phyloP scores from a whole-genome alignment of 257 asterid genomes.

The Solanum bulbocastanum region DNA sequence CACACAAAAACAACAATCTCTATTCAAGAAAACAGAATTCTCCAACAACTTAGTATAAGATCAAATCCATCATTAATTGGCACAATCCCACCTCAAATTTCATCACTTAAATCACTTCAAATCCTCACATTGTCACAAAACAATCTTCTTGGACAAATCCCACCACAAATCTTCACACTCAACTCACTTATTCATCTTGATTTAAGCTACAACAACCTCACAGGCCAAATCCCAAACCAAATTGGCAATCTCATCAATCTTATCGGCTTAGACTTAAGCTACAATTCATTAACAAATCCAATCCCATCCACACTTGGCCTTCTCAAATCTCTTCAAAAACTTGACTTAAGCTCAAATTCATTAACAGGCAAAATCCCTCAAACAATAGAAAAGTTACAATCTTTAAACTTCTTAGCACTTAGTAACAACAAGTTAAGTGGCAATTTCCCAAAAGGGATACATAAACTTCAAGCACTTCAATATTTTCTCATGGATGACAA shows the following conservation, averaged over 20 bases:
- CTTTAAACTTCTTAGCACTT: conserved; percentile 57
- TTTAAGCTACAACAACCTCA: conserved; percentile 61
- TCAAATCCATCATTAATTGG: conserved; percentile 61
- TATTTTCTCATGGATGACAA: conserved; percentile 76
- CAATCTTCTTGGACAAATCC: conserved; percentile 45
- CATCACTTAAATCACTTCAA: conserved; percentile 53
- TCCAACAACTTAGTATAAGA: conserved; percentile 60
- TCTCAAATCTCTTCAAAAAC: conserved; percentile 52
- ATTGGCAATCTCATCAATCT: conserved; percentile 40
- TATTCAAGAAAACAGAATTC: conserved; percentile 8
- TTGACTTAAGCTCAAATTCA: conserved; percentile 64
- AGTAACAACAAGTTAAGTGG: conserved; percentile 56
- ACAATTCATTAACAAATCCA: conserved; percentile 32
- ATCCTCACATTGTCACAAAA: conserved; percentile 76
- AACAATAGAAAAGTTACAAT: conserved; percentile 23
- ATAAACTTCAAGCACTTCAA: conserved; percentile 35
- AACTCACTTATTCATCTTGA: conserved; percentile 60
- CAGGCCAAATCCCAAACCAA: conserved; percentile 36
- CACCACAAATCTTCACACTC: conserved; percentile 30
- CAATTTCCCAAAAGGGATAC: conserved; percentile 30
- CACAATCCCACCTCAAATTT: conserved; percentile 53
- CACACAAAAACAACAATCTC: conserved; percentile 26
- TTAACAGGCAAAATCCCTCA: conserved; percentile 55
- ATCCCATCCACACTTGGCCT: conserved; percentile 45
- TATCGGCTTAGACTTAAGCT: conserved; percentile 68